These are phyloP conservation scores for Malus hybrid DNA, from an alignment of 331 rosid species.

Conservation along the genomic window DNA sequence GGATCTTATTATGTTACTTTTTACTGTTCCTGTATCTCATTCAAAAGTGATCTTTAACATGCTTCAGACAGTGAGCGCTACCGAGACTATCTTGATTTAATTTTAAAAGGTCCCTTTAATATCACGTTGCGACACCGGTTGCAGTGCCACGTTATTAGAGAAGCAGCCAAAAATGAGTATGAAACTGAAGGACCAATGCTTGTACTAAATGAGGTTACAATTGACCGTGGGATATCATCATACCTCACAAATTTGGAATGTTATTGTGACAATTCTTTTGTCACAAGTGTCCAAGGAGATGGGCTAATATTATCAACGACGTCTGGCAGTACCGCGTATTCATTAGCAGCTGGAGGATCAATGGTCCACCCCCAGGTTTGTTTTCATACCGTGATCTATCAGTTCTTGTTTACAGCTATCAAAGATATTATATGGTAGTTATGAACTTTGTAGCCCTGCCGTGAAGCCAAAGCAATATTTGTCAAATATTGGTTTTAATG, in stretches of 20 bases:
- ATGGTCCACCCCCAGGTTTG: conserved; percentile 99
- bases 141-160: conserved; percentile 76
- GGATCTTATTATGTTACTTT: neutral
- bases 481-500: neutral
- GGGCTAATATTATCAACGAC: conserved; percentile 92
- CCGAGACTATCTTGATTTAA: conserved; percentile 68
- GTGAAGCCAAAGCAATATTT: neutral
- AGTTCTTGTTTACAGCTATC: neutral
- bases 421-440: neutral
- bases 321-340: conserved; percentile 97
- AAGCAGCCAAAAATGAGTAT: conserved; percentile 61
- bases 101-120: conserved; percentile 84
- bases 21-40: conserved; percentile 6
- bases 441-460: neutral
- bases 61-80: conserved; percentile 75
- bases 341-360: conserved; percentile 98
- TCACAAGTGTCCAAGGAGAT: conserved; percentile 95
- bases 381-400: neutral
- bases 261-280: conserved; percentile 82
- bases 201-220: conserved; percentile 86
- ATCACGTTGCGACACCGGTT: conserved; percentile 82
- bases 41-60: conserved; percentile 45
- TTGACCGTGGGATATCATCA: conserved; percentile 96
- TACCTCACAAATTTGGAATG: conserved; percentile 91
- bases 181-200: conserved; percentile 89